Base-by-base conservation (phyloP, 2,329 filamentous ascomycete species). In the Paecilomyces formosus region DNA sequence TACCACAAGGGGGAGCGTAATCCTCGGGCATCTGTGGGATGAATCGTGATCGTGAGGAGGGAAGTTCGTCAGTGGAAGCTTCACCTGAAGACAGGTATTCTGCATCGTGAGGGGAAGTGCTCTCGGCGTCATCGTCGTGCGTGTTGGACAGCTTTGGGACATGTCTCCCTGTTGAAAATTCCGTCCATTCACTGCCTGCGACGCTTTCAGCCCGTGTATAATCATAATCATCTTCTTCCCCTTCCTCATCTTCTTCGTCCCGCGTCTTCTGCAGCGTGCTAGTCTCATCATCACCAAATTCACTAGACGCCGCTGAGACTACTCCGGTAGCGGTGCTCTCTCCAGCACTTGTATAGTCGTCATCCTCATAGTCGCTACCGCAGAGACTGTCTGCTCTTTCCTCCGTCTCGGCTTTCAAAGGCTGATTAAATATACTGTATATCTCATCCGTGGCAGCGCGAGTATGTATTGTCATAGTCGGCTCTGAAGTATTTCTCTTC, bases 401-500 rank as follows among this genome's bases (percentile, higher is more conserved):
- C 31, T 76, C 75, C 1, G 77, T 67, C 57, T 78, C 72, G 2
- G 78, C 77, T 61, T 82, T 81, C 35, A 93, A 73, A 1, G 94
- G 93, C 59, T 94, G 89, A 68, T 94, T 97, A 76, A 97, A 99
- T 54, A 99, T 90, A 59, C 92, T 92, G 68, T 97, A 97, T 56
- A 99, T 97, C 66, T 99, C 94, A 66, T 97, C 92, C 62, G 93
- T 97, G 3, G 94, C 94, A 63, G 94, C 93, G 66, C 85, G 90
- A 12, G 94, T 99, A 70, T 97, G 92, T 64, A 99, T 85, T 0
- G 94, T 99, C 92, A 99, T 97, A 1, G 94, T 99, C n/a, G 92
- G 90, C 73, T 97, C 93, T 35, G 80, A 76, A 11, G 81, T 81
- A 55, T 86, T 87, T 72, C 89, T 94, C 72, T 90, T 90, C 63